phyloP scores from a whole-genome alignment of 371 early-diverging fungal species.

The Capillidium rhysosporum region DNA sequence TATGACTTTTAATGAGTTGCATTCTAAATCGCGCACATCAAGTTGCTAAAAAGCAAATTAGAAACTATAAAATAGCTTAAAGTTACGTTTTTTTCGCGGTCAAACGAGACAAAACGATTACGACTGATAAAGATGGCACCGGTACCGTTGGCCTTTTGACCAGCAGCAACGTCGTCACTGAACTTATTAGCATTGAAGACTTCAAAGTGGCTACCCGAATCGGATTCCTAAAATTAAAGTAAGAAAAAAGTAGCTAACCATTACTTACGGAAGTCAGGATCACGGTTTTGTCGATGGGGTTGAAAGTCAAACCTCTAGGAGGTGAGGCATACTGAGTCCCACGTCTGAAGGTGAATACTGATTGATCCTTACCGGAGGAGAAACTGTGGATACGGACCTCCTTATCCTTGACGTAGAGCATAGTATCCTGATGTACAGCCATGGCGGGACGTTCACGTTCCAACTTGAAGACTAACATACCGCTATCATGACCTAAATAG shows the following conservation, averaged over 20 bases:
- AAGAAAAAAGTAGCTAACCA: conserved; percentile 1
- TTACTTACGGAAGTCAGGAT: conserved; percentile 12
- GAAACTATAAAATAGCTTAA: background rate
- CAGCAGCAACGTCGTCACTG: conserved; percentile 35
- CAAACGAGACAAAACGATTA: conserved; percentile 86
- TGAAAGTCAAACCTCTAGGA: conserved; percentile 66
- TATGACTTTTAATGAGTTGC: conserved; percentile 74
- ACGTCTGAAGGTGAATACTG: conserved; percentile 51
- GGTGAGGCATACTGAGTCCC: conserved; percentile 46
- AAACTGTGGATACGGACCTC: conserved; percentile 64
- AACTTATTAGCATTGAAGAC: conserved; percentile 57
- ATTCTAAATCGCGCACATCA: conserved; percentile 29
- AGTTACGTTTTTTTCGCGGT: conserved; percentile 40
- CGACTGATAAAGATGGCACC: conserved; percentile 84
- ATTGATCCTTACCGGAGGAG: conserved; percentile 43
- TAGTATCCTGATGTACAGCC: conserved; percentile 48
- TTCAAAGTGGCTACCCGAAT: conserved; percentile 77
- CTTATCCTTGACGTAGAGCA: conserved; percentile 73
- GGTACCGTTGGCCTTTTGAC: conserved; percentile 45
- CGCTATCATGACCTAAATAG: conserved; percentile 80
- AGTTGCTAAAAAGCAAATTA: conserved; percentile 16
- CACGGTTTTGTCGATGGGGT: conserved; percentile 79
- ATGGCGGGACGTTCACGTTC: conserved; percentile 90
- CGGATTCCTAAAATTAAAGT: conserved; percentile 24
- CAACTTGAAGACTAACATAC: conserved; percentile 91